Evolutionary conservation across 495 filamentous ascomycete genomes (phyloP).

Genomic region (Astrothelium macrocarpum): DNA sequence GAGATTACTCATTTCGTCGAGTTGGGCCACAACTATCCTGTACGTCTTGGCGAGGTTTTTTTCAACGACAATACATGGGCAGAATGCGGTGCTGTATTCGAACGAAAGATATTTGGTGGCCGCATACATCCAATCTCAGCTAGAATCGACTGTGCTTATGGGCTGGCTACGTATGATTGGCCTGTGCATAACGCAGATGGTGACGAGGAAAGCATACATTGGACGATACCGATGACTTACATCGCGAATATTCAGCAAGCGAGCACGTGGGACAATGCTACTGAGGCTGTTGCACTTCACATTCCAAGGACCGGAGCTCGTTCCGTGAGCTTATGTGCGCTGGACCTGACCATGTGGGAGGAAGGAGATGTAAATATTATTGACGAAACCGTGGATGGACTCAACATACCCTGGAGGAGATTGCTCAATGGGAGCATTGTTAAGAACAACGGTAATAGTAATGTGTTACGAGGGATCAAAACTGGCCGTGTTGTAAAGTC

Average conservation of each 20-base stretch:
- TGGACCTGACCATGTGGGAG: slow-evolving; percentile 26
- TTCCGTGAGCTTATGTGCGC: slow-evolving; percentile 17
- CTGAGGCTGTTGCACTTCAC: slow-evolving; percentile 13
- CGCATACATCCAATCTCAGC: slow-evolving; percentile 24
- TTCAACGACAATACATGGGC: slow-evolving; percentile 25
- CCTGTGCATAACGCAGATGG: slow-evolving; percentile 4
- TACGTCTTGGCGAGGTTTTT: slow-evolving; percentile 22
- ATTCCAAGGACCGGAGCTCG: slow-evolving; percentile 23
- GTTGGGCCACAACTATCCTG: slow-evolving; percentile 14
- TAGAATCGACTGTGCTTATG: slow-evolving; percentile 23
- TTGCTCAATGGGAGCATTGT: neutral
- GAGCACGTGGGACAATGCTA: slow-evolving; percentile 21
- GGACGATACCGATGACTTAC: slow-evolving; percentile 27
- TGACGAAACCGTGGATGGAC: neutral
- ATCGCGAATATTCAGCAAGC: slow-evolving; percentile 21
- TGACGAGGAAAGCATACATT: slow-evolving; percentile 22
- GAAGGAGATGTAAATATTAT: slow-evolving; percentile 22
- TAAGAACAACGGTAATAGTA: neutral
- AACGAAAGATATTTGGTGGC: slow-evolving; percentile 25
- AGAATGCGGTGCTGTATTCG: slow-evolving; percentile 24
- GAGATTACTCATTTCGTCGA: slow-evolving; percentile 29
- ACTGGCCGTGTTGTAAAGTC: neutral
- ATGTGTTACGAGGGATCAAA: neutral
- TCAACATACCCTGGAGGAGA: neutral
- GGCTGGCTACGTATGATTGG: slow-evolving; percentile 19